Conservation (phyloP, 2,329 filamentous ascomycete species). For the Clonostachys rosea region DNA sequence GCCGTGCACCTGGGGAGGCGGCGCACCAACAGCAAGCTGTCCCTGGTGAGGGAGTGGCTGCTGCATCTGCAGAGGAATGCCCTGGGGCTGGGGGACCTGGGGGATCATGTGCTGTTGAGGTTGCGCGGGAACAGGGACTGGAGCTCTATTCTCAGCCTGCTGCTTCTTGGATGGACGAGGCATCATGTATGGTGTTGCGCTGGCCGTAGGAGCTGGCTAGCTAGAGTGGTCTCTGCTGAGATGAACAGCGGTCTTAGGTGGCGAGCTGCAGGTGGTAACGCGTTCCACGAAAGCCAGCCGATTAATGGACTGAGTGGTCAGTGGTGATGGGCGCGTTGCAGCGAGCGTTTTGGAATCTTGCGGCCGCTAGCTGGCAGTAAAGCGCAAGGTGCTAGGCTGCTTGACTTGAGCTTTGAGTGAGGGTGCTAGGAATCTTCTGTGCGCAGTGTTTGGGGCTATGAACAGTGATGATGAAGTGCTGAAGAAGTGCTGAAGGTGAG, state of each 20-base stretch:
- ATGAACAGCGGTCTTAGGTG: not conserved
- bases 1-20: conserved; percentile 9
- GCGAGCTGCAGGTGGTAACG: not conserved
- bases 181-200: conserved; percentile 1
- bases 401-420: no score
- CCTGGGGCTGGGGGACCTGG: conserved; percentile 26
- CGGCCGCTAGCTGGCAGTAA: no score
- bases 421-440: no score
- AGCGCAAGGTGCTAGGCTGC: no score
- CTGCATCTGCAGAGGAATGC: conserved; percentile 7
- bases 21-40: not conserved
- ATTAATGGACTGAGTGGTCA: not conserved
- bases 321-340: not conserved
- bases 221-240: not conserved
- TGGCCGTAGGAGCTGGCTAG: not conserved
- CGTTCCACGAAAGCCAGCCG: not conserved
- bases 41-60: conserved; percentile 4
- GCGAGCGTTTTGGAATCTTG: no score
- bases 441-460: no score
- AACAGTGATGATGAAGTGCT: no score
- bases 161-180: conserved; percentile 26
- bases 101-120: conserved; percentile 31
- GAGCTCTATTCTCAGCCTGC: conserved; percentile 22
- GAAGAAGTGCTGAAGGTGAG: no score
- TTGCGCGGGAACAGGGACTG: conserved; percentile 27